These are phyloP conservation scores for Amylocarpus encephaloides DNA, from an alignment of 2,329 filamentous ascomycete genomes.

Conservation along the genomic window DNA sequence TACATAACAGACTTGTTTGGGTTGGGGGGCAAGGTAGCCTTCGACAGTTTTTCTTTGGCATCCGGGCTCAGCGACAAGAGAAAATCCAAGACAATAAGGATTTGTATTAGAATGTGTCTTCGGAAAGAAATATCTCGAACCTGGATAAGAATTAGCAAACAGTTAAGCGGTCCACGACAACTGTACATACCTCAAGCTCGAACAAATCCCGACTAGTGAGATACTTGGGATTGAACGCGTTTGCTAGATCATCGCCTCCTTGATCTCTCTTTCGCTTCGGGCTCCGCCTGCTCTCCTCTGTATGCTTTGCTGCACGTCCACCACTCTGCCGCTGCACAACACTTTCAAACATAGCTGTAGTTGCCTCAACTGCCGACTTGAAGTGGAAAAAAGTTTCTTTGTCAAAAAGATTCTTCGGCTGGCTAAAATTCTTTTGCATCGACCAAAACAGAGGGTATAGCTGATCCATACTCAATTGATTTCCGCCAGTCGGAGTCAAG, in stretches of 20 bases:
- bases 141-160: slow-evolving; percentile 39
- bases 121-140: slow-evolving; percentile 92
- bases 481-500: slow-evolving; percentile 35
- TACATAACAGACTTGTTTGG: slow-evolving; percentile 79
- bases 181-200: slow-evolving; percentile 68
- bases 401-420: slow-evolving; percentile 78
- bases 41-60: slow-evolving; percentile 71
- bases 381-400: slow-evolving; percentile 58
- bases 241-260: slow-evolving; percentile 55
- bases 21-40: slow-evolving; percentile 52
- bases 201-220: slow-evolving; percentile 96
- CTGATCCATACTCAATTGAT: slow-evolving; percentile 57
- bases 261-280: slow-evolving; percentile 64
- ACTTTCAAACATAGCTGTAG: slow-evolving; percentile 69
- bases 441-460: slow-evolving; percentile 94
- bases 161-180: neutral
- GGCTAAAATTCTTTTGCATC: slow-evolving; percentile 84
- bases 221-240: slow-evolving; percentile 93
- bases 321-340: slow-evolving; percentile 44
- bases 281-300: slow-evolving; percentile 58
- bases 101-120: slow-evolving; percentile 89
- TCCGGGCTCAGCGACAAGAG: slow-evolving; percentile 80
- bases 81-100: slow-evolving; percentile 91
- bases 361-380: slow-evolving; percentile 55
- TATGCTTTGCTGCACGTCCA: slow-evolving; percentile 43